Conservation (phyloP, 106 monocot species). For the Allium cepa region DNA sequence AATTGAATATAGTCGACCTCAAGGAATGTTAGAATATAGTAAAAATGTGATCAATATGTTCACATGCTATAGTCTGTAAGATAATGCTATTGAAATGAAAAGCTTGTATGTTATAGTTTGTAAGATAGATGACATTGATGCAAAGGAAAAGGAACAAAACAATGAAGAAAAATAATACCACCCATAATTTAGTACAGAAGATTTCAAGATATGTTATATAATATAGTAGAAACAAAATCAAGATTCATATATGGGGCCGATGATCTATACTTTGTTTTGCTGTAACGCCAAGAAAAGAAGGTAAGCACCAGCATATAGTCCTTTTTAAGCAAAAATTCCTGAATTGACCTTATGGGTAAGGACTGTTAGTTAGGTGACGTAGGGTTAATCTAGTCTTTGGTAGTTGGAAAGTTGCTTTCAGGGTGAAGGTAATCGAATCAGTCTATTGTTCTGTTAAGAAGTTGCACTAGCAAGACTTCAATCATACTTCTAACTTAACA, state of each 20-base stretch:
- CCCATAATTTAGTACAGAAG: background rate
- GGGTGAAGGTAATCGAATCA: background rate
- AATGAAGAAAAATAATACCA: background rate
- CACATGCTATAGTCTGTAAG: background rate
- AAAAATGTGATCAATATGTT: background rate
- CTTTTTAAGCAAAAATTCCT: conserved; percentile 19
- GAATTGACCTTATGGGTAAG: conserved; percentile 3
- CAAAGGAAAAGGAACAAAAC: background rate
- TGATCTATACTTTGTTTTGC: background rate
- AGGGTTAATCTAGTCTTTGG: background rate
- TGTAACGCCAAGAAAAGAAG: conserved; percentile 6
- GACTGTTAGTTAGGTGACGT: background rate
- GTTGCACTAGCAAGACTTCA: background rate
- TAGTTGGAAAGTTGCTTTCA: background rate
- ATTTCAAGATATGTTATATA: background rate
- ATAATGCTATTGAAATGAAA: background rate
- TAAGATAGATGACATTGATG: background rate
- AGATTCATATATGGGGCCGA: background rate
- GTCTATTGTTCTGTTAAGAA: background rate
- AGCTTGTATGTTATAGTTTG: background rate
- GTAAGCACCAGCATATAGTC: conserved; percentile 11
- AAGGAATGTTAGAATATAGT: background rate
- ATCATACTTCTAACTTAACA: background rate
- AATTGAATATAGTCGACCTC: background rate
- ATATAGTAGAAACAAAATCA: background rate